Base-by-base conservation (phyloP, 257 asterid species). In the Schizonepeta tenuifolia region DNA sequence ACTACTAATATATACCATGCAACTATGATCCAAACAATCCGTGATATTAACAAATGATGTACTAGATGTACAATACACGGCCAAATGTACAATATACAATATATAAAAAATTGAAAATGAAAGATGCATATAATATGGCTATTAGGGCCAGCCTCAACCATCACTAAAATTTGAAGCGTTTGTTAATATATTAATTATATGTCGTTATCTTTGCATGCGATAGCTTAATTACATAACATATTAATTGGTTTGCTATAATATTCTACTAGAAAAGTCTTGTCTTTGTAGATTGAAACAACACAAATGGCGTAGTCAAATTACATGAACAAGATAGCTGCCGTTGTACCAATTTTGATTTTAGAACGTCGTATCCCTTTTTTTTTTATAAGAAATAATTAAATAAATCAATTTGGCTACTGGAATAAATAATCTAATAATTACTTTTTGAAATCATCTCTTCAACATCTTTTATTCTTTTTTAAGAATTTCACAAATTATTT, bases 251-350 rank as follows among this genome's bases (percentile, higher is more conserved):
- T 54, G 11, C 20, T 20, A 56, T 56, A 28, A 70, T 40, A 41
- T 70, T 69, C n/a, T 13, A 55, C 51, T 18, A 5, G 2, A 12
- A 33, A 51, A 6, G 36, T 35, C 14, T 21, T 54, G 40, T 40
- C 40, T 56, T 8, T 70, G 31, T 40, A 36, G 51, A 36, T 11
- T 24, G 28, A 53, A 70, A 15, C 67, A 41, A 5, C 67, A 70
- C 75, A 70, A 70, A 56, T 70, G 75, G 67, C 74, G 74, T 24
- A 9, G 21, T 50, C 33, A 50, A 67, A 41, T 20, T 10, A 26
- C 63, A 67, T 14, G 18, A 55, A 21, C 15, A 46, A 55, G 14
- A 38, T 51, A 21, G 63, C 46, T 51, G 36, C 33, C 73, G 58
- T 33, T 68, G n/a, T 40, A 18, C 61, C 49, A 18, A 21, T 51